Conservation (phyloP, 805 yeast genomes). For the Metschnikowia amazonensis region DNA sequence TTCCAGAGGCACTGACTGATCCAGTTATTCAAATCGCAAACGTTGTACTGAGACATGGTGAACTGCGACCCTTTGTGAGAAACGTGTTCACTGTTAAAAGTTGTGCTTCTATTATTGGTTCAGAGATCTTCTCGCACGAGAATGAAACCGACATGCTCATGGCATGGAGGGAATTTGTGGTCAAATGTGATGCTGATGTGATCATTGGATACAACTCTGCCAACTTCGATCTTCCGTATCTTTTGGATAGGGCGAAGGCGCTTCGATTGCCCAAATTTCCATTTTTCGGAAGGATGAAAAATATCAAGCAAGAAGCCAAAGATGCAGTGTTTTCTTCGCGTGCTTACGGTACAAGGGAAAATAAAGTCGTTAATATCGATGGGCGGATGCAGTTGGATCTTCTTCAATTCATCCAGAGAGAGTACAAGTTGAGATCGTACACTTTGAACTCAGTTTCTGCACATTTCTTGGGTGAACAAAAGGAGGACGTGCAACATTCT, state of each 20-base stretch:
- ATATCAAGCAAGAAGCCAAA: slow-evolving; percentile 69
- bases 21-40: slow-evolving; percentile 97
- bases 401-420: slow-evolving; percentile 89
- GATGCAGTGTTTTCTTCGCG: slow-evolving; percentile 86
- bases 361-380: slow-evolving; percentile 85
- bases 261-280: slow-evolving; percentile 68
- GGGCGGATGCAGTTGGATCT: slow-evolving; percentile 95
- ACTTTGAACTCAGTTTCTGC: slow-evolving; percentile 95
- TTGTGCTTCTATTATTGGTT: slow-evolving; percentile 91
- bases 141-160: slow-evolving; percentile 78
- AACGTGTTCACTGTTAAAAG: slow-evolving; percentile 91
- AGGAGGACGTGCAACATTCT: slow-evolving; percentile 97
- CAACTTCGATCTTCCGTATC: slow-evolving; percentile 92
- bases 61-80: slow-evolving; percentile 81
- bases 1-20: slow-evolving; percentile 92
- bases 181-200: slow-evolving; percentile 88
- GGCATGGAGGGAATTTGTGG: slow-evolving; percentile 84
- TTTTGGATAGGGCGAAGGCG: slow-evolving; percentile 81
- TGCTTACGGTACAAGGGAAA: slow-evolving; percentile 95
- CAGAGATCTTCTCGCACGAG: slow-evolving; percentile 73
- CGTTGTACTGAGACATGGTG: slow-evolving; percentile 83
- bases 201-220: slow-evolving; percentile 94
- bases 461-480: slow-evolving; percentile 88
- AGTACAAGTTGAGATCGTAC: slow-evolving; percentile 89
- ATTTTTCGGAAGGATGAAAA: slow-evolving; percentile 73